Evolutionary conservation across 2,329 filamentous ascomycete genomes (phyloP), one percentile per base, ranked within the genome.

Genomic region (Cladophialophora chaetospira): DNA sequence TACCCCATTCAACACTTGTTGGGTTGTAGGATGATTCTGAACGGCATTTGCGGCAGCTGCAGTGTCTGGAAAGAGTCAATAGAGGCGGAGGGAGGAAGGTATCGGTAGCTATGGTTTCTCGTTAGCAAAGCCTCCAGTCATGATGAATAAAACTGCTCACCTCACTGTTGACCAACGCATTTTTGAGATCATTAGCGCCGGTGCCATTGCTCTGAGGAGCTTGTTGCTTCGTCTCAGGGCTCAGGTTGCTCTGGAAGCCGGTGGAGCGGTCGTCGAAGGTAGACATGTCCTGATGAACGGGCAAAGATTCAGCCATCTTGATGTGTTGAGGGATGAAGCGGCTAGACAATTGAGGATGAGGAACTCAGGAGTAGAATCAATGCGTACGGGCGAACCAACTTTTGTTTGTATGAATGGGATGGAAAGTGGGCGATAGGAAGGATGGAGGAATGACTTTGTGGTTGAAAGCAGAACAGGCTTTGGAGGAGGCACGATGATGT

Each of bases 1-100:
- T n/a, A n/a, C 13, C 40, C 64, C 64, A 56, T 64, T 66, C 45
- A 61, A 55, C 19, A 73, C 61, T 63, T 72, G 75, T 69, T 82
- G 78, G 52, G 78, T 76, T 33, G 75, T 70, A 57, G 78, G 76
- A 66, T 79, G 77, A 68, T 80, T 79, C 60, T 72, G 65, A 59
- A 80, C 73, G 60, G 74, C 70, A 65, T 75, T 72, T 71, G 78
- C 75, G 58, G 79, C 74, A 63, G 72, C 70, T 62, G 75, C 71
- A 63, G 78, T 76, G 68, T 76, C 80, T 82, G 67, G 26, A 33
- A 23, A 25, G 13, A 19, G 52, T 62, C 21, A 62, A 53, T 50
- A 48, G 8, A n/a, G 13, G 36, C 15, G 26, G 42, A 31, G 25
- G 26, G 23, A 25, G 36, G 45, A 13, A 15, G 43, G 28, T 31